Evolutionary conservation across 371 early-diverging fungal species (phyloP).

Genomic region (Mucor indicus): DNA sequence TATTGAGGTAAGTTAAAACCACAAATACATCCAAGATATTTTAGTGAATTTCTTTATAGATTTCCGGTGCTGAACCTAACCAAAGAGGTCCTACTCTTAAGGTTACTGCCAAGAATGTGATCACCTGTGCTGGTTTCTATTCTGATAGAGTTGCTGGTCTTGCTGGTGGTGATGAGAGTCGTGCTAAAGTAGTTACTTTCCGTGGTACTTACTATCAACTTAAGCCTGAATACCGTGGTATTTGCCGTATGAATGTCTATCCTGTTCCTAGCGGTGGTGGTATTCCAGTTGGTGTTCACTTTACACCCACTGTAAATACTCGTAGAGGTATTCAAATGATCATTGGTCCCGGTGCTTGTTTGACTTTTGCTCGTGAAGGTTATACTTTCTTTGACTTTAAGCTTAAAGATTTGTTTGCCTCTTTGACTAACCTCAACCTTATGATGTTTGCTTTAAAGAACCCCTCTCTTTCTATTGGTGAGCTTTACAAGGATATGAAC

Average conservation of each 20-base stretch:
- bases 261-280: slow-evolving; percentile 49
- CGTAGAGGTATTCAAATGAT: slow-evolving; percentile 48
- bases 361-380: slow-evolving; percentile 48
- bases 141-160: slow-evolving; percentile 40
- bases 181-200: slow-evolving; percentile 38
- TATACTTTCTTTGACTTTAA: slow-evolving; percentile 41
- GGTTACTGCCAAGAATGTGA: slow-evolving; percentile 37
- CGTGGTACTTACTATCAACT: slow-evolving; percentile 48
- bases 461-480: slow-evolving; percentile 36
- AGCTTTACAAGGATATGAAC: slow-evolving; percentile 44
- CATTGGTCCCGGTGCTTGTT: slow-evolving; percentile 49
- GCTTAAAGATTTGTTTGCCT: slow-evolving; percentile 27
- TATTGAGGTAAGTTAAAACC: slow-evolving; percentile 15
- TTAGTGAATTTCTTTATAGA: slow-evolving; percentile 13
- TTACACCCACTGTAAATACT: slow-evolving; percentile 43
- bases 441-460: slow-evolving; percentile 44
- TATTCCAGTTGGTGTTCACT: slow-evolving; percentile 48
- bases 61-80: slow-evolving; percentile 35
- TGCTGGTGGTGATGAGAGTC: slow-evolving; percentile 36
- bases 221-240: slow-evolving; percentile 35
- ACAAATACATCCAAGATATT: not conserved
- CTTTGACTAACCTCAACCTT: slow-evolving; percentile 30
- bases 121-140: slow-evolving; percentile 50
- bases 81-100: slow-evolving; percentile 36
- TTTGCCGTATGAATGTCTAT: slow-evolving; percentile 45